phyloP scores from a whole-genome alignment of 2,329 filamentous ascomycete genomes.

The Stagonosporopsis rhizophila region DNA sequence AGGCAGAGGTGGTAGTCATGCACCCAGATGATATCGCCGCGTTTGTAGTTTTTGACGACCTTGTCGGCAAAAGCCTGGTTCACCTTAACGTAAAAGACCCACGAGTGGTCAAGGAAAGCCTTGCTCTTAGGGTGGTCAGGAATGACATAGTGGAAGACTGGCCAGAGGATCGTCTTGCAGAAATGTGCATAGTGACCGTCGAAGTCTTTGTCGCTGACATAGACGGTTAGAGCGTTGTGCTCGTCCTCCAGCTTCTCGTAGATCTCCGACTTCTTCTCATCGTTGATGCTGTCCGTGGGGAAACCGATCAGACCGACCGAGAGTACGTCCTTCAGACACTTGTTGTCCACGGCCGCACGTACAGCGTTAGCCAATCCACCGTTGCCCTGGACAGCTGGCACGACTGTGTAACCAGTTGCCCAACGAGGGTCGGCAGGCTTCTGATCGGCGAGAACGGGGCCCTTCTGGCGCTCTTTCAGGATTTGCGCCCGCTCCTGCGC shows the following conservation, averaged over 20 bases:
- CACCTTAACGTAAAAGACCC: slow-evolving; percentile 90
- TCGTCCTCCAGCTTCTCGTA: slow-evolving; percentile 81
- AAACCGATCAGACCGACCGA: slow-evolving; percentile 94
- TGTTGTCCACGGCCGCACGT: slow-evolving; percentile 75
- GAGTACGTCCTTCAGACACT: slow-evolving; percentile 75
- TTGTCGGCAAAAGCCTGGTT: slow-evolving; percentile 93
- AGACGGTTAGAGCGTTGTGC: slow-evolving; percentile 82
- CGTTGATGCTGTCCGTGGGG: slow-evolving; percentile 84
- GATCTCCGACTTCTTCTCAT: slow-evolving; percentile 81
- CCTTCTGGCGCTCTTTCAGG: slow-evolving; percentile 33
- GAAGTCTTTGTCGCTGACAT: slow-evolving; percentile 88
- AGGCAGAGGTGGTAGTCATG: slow-evolving; percentile 95
- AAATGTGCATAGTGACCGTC: slow-evolving; percentile 95
- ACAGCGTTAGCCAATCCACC: slow-evolving; percentile 90
- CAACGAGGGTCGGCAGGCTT: slow-evolving; percentile 57
- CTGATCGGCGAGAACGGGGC: slow-evolving; percentile 23
- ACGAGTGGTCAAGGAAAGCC: slow-evolving; percentile 95
- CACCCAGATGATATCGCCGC: slow-evolving; percentile 90
- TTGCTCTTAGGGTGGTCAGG: slow-evolving; percentile 98
- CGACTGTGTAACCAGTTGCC: slow-evolving; percentile 81
- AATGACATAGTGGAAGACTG: slow-evolving; percentile 97
- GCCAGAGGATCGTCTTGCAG: slow-evolving; percentile 98
- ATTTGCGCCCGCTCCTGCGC: slow-evolving; percentile 49
- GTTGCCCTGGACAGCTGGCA: slow-evolving; percentile 88
- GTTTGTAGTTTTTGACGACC: slow-evolving; percentile 91